Evolutionary conservation across 768 basidiomycete species (phyloP).

Genomic region (Boletus subcaerulescens): DNA sequence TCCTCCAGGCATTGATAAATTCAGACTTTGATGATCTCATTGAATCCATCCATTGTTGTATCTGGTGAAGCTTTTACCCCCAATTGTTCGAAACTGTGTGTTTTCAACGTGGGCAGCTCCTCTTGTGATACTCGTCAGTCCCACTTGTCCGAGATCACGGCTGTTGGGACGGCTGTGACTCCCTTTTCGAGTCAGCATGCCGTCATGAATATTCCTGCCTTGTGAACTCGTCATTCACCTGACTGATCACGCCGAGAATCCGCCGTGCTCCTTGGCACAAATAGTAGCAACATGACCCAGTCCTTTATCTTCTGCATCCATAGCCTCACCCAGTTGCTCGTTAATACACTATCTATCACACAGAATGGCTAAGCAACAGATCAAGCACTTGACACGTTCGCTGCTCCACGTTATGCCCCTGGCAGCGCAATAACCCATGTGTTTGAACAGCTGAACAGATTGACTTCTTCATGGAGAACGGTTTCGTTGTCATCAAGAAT

Average conservation of each 20-base stretch:
- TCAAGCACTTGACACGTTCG: constrained; percentile 35
- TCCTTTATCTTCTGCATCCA: not conserved
- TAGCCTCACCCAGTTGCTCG: not conserved
- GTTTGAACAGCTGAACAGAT: constrained; percentile 42
- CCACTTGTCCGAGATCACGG: too few relatives aligned
- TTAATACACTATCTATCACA: not conserved
- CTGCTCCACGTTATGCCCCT: not conserved
- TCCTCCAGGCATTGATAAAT: not conserved
- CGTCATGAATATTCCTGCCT: not conserved
- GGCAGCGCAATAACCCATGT: not conserved
- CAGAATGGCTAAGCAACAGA: not conserved
- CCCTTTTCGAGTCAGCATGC: not conserved
- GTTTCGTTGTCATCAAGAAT: constrained; percentile 49
- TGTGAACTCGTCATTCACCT: not conserved
- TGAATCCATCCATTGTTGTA: constrained; percentile 1
- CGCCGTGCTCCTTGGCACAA: not conserved
- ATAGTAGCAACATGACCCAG: not conserved
- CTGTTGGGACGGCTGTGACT: not conserved
- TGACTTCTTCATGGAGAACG: constrained; percentile 53
- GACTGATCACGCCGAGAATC: not conserved
- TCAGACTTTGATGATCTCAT: not conserved
- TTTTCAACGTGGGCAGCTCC: not conserved
- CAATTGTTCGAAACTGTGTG: not conserved
- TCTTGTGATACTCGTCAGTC: not conserved
- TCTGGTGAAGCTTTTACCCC: not conserved